Evolutionary conservation across 495 filamentous ascomycete species (phyloP).

Genomic region (Penicillium tannophilum): DNA sequence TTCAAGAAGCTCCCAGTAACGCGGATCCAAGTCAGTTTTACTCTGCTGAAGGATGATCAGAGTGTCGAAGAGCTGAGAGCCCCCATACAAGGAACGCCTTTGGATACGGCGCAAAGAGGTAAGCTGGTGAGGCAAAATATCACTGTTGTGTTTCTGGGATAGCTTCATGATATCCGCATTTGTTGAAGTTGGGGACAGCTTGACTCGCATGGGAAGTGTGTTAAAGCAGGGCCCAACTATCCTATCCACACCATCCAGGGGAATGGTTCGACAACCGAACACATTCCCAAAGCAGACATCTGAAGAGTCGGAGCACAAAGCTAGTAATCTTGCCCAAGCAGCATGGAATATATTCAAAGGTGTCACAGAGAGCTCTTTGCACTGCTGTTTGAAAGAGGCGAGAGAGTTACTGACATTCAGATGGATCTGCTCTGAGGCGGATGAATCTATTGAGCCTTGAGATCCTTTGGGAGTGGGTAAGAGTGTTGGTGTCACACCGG

Average conservation of each 20-base stretch:
- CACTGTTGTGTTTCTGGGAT: constrained; percentile 59
- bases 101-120: constrained; percentile 60
- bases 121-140: constrained; percentile 65
- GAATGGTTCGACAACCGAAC: constrained; percentile 68
- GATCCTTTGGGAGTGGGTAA: constrained; percentile 29
- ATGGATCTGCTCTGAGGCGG: constrained; percentile 25
- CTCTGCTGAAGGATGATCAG: constrained; percentile 71
- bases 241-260: constrained; percentile 62
- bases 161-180: constrained; percentile 54
- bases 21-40: constrained; percentile 48
- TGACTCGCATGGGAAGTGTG: constrained; percentile 69
- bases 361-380: constrained; percentile 57
- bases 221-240: constrained; percentile 86
- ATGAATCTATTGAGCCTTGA: constrained; percentile 12
- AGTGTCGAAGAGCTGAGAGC: constrained; percentile 68
- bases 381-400: constrained; percentile 43
- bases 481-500: constrained; percentile 47
- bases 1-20: constrained; percentile 64
- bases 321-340: constrained; percentile 64
- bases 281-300: constrained; percentile 87
- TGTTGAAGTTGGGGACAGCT: constrained; percentile 39
- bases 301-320: constrained; percentile 46
- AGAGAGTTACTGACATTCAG: constrained; percentile 35
- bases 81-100: constrained; percentile 49
- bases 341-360: constrained; percentile 67